Evolutionary conservation across 2,329 filamentous ascomycete genomes (phyloP).

Genomic region (Phaeoacremonium minimum): DNA sequence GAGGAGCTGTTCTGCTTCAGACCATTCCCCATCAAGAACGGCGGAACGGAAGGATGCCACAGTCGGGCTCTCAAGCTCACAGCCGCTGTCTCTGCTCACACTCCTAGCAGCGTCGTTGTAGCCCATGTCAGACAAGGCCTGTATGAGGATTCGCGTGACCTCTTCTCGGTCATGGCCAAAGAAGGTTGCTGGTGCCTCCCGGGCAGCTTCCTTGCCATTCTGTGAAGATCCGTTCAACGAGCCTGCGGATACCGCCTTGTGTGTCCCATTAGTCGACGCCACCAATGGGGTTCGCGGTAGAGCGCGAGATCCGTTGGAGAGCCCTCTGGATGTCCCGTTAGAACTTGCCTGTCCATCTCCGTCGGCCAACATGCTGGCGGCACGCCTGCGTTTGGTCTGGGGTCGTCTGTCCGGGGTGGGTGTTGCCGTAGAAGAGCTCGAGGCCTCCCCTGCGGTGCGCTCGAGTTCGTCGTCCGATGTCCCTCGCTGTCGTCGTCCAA

Average conservation of each 20-base stretch:
- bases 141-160: slow-evolving; percentile 87
- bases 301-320: slow-evolving; percentile 51
- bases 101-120: slow-evolving; percentile 73
- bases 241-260: slow-evolving; percentile 30
- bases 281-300: slow-evolving; percentile 35
- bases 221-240: slow-evolving; percentile 52
- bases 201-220: slow-evolving; percentile 21
- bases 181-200: slow-evolving; percentile 42
- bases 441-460: slow-evolving; percentile 12
- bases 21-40: slow-evolving; percentile 77
- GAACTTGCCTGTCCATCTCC: slow-evolving; percentile 41
- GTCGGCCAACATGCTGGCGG: slow-evolving; percentile 60
- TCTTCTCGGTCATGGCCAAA: slow-evolving; percentile 89
- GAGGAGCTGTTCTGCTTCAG: slow-evolving; percentile 77
- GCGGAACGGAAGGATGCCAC: slow-evolving; percentile 83
- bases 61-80: slow-evolving; percentile 76
- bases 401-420: slow-evolving; percentile 17
- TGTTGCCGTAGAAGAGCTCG: slow-evolving; percentile 8
- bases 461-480: slow-evolving; percentile 31
- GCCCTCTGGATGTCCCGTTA: slow-evolving; percentile 49
- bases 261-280: slow-evolving; percentile 40
- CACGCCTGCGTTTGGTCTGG: slow-evolving; percentile 56
- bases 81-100: slow-evolving; percentile 79
- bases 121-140: slow-evolving; percentile 83
- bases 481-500: slow-evolving; percentile 53